A percentile compares a stretch with the other conserved stretches of the same genome.
These are phyloP conservation scores for Talaromyces sp. DNA, from an alignment of 2,329 filamentous ascomycete species.

Conservation along the genomic window DNA sequence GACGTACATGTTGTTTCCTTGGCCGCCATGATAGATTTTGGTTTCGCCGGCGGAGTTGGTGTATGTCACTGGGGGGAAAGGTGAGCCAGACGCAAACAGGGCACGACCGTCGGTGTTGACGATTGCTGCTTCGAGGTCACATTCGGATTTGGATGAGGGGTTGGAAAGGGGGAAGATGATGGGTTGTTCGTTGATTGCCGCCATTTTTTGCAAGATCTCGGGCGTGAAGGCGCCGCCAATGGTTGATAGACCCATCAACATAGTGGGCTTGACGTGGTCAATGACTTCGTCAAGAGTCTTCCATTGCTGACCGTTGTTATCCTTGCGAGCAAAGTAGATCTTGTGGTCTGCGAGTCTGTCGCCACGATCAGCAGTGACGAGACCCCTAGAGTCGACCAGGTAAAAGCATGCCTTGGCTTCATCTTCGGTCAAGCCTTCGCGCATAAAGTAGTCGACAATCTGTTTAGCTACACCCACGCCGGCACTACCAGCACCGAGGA, in stretches of 20 bases:
- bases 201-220: constrained; percentile 65
- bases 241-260: constrained; percentile 88
- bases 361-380: constrained; percentile 87
- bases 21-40: constrained; percentile 69
- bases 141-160: constrained; percentile 93
- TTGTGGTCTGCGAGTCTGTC: constrained; percentile 90
- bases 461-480: constrained; percentile 98
- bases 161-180: constrained; percentile 97
- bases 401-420: constrained; percentile 89
- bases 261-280: constrained; percentile 90
- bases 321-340: constrained; percentile 61
- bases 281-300: constrained; percentile 84
- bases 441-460: constrained; percentile 94
- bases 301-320: constrained; percentile 62
- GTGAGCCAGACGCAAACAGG: constrained; percentile 92
- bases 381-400: constrained; percentile 93
- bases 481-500: constrained; percentile 91
- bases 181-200: constrained; percentile 64
- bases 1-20: constrained; percentile 81
- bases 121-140: constrained; percentile 91
- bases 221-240: constrained; percentile 94
- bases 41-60: constrained; percentile 55
- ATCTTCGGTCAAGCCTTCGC: constrained; percentile 81
- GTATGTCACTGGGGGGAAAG: constrained; percentile 69
- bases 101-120: constrained; percentile 84